Percentiles rank a stretch among this genome's conserved stretches.
phyloP scores from a whole-genome alignment of 148 eudicot genomes.

The Nyssa sinensis region DNA sequence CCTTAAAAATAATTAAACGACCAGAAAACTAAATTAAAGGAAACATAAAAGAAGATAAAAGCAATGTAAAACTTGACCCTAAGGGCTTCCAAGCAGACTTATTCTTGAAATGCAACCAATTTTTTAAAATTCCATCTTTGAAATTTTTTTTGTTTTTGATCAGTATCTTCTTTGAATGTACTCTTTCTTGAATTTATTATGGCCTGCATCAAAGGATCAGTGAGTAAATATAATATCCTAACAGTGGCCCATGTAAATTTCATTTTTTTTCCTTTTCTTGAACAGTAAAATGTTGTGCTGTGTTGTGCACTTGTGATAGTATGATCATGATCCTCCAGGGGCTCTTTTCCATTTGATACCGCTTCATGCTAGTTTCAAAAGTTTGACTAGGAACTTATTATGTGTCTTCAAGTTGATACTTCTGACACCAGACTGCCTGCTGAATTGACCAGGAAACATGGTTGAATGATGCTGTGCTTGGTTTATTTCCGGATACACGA shows the following conservation, averaged over 20 bases:
- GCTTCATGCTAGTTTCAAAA: background rate
- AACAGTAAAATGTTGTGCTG: background rate
- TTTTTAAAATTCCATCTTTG: too few relatives aligned
- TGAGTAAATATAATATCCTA: background rate
- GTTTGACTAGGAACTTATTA: background rate
- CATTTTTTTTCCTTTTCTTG: background rate
- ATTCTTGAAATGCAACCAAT: too few relatives aligned
- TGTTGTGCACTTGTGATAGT: conserved; percentile 1
- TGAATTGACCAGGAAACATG: conserved; percentile 54
- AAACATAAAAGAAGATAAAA: too few relatives aligned
- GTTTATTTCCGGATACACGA: conserved; percentile 73
- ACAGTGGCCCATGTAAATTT: background rate
- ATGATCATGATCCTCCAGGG: background rate
- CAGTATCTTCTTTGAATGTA: too few relatives aligned
- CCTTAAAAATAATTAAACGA: too few relatives aligned
- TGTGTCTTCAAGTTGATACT: background rate
- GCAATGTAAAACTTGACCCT: too few relatives aligned
- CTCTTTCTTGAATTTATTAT: too few relatives aligned
- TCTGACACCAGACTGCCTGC: conserved; percentile 9
- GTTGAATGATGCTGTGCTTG: conserved; percentile 61
- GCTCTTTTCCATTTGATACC: conserved; percentile 12
- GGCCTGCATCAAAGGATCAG: too few relatives aligned
- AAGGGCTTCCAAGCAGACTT: too few relatives aligned
- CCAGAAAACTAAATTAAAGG: too few relatives aligned
- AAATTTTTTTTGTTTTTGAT: too few relatives aligned